Percentiles rank a stretch among this genome's conserved stretches.
phyloP scores from a whole-genome alignment of 176 grass and related monocot species.

The Thalia dealbata region DNA sequence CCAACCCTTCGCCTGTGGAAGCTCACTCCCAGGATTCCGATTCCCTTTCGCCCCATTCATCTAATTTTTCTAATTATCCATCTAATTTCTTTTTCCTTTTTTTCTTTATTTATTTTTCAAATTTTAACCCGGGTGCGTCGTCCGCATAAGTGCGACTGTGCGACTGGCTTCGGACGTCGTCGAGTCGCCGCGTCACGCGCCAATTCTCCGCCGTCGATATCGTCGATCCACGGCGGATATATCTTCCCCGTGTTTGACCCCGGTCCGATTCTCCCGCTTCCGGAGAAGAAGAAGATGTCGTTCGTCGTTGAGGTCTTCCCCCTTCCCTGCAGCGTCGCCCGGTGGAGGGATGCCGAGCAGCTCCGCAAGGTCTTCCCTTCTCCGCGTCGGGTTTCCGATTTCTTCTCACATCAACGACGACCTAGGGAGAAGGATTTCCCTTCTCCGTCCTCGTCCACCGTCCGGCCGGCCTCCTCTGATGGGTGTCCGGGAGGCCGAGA shows the following conservation, averaged over 20 bases:
- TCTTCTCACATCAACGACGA: background rate
- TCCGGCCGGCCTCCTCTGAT: conserved; percentile 39
- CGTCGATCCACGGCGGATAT: background rate
- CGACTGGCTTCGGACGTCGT: no score
- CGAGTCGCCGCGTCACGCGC: no score
- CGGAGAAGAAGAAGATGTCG: conserved; percentile 44
- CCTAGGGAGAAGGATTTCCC: conserved; percentile 70
- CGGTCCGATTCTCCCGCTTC: background rate
- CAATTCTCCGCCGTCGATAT: no score
- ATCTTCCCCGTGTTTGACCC: background rate
- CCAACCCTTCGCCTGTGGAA: no score
- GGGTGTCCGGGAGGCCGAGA: conserved; percentile 26
- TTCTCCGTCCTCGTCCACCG: conserved; percentile 85
- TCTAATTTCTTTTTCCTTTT: no score
- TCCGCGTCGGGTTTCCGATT: background rate
- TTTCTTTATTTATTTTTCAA: no score
- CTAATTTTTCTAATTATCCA: no score
- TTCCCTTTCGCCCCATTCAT: no score
- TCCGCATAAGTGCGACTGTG: no score
- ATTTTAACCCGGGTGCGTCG: no score
- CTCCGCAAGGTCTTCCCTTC: conserved; percentile 45
- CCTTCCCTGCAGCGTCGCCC: conserved; percentile 37
- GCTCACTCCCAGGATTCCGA: no score
- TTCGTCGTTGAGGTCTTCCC: conserved; percentile 63
- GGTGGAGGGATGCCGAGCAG: conserved; percentile 73